Base-by-base conservation (phyloP, 345 rosid genomes). In the Aquilaria yunnanensis region DNA sequence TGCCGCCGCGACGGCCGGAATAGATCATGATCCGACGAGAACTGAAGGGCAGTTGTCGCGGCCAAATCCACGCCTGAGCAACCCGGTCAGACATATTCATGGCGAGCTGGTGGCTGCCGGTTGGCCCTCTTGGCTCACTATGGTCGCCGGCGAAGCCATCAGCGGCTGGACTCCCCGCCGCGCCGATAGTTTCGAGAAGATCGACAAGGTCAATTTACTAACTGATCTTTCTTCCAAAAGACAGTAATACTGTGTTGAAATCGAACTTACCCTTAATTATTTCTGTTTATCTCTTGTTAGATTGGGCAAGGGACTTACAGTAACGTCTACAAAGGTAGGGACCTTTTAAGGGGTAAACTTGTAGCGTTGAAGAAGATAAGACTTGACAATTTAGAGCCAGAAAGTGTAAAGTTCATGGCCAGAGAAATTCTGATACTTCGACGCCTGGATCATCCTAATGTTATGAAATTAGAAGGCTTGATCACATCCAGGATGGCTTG, bases 241-340 rank as follows among this genome's bases (percentile, higher is more conserved):
- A 0, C 43, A 37, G 5, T 37, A 37, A 9, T 37, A 37, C 7
- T 37, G 3, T 37, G 23, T 37, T 37, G 43, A 37, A 37, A 37
- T 37, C 8, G 43, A 37, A 4, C 43, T 23, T 3, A 37, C 8
- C 14, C 31, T 14, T 32, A 54, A 14, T 14, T 49, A 32, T 34
- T 1, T 37, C 43, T 37, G 43, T 3, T 37, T 5, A 4, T 37
- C 43, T 37, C 56, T 30, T 43, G 57, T 34, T 67, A 85, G 92
- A 76, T 85, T 74, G 92, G 92, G 48, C 86, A 85, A 68, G 92
- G 92, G 61, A 85, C 92, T 12, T 85, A 85, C 71, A 85, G 92
- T 74, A 83, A 83, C 74, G 92, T 85, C 69, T 85, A 85, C 68
- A 85, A 83, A 81, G 92, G 88, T 58, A 85, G 83, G 71, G 92